Percentiles rank a stretch among this genome's conserved stretches.
These are phyloP conservation scores for Protea cynaroides DNA, from an alignment of 164 flowering plant genomes.

Conservation along the genomic window DNA sequence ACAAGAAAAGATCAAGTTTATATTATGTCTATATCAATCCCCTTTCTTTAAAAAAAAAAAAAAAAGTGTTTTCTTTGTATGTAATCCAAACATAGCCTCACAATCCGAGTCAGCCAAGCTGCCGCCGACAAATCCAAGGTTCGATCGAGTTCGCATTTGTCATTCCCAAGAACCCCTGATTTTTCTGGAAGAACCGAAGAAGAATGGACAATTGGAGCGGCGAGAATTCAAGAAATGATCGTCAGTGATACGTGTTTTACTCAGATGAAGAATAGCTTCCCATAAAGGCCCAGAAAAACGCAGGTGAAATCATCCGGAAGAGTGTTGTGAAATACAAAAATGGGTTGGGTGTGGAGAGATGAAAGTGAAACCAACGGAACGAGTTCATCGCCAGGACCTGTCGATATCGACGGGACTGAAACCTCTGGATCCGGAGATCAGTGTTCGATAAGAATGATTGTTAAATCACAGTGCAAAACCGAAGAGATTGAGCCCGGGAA, in stretches of 20 bases:
- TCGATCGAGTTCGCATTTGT: too few relatives aligned
- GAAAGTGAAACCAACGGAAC: constrained; percentile 35
- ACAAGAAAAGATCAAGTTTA: too few relatives aligned
- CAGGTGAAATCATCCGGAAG: not conserved
- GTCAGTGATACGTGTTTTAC: not conserved
- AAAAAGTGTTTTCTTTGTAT: too few relatives aligned
- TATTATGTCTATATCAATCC: too few relatives aligned
- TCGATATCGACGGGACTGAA: constrained; percentile 3
- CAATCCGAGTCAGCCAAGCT: too few relatives aligned
- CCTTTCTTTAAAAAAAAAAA: too few relatives aligned
- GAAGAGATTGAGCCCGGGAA: constrained; percentile 89
- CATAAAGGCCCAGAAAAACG: not conserved
- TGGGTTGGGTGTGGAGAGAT: constrained; percentile 79
- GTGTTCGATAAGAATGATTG: constrained; percentile 54
- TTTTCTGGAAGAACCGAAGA: too few relatives aligned
- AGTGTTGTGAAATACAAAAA: constrained; percentile 6
- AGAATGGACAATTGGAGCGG: too few relatives aligned
- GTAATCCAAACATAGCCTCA: too few relatives aligned
- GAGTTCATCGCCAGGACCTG: constrained; percentile 11
- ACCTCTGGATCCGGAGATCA: constrained; percentile 21
- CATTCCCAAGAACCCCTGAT: too few relatives aligned
- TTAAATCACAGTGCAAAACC: constrained; percentile 61
- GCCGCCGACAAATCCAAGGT: too few relatives aligned
- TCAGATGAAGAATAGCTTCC: not conserved
- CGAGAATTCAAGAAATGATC: too few relatives aligned